These are phyloP conservation scores for Meyerozyma sp. DNA, from an alignment of 1,139 yeast genomes.

Conservation along the genomic window DNA sequence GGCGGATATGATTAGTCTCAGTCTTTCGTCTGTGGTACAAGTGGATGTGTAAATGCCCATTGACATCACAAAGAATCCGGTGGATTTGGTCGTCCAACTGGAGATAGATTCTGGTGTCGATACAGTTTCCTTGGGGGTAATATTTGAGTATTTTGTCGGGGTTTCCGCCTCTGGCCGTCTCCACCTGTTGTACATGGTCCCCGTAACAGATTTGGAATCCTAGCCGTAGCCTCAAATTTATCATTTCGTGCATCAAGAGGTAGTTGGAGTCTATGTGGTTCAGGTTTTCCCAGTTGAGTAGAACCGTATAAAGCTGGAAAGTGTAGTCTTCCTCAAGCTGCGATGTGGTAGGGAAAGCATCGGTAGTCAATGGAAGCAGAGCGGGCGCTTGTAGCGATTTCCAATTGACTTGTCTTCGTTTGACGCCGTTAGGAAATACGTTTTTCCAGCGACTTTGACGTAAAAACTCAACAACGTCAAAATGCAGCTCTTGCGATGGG, in stretches of 20 bases:
- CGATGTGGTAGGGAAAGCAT: slow-evolving; percentile 63
- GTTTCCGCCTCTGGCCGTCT: slow-evolving; percentile 57
- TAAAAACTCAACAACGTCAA: slow-evolving; percentile 30
- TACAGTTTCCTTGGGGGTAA: slow-evolving; percentile 27
- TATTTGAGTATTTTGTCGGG: slow-evolving; percentile 39
- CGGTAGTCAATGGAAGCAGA: slow-evolving; percentile 75
- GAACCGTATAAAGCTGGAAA: slow-evolving; percentile 59
- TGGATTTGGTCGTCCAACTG: slow-evolving; percentile 82
- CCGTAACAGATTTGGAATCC: slow-evolving; percentile 92
- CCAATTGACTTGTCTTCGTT: slow-evolving; percentile 78
- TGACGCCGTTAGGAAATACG: slow-evolving; percentile 69
- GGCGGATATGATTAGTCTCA: slow-evolving; percentile 18
- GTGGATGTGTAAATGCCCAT: slow-evolving; percentile 71
- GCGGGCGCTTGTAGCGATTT: slow-evolving; percentile 91
- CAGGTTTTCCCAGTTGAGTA: slow-evolving; percentile 49
- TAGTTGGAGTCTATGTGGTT: slow-evolving; percentile 49
- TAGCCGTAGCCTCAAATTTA: slow-evolving; percentile 70
- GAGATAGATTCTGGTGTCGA: slow-evolving; percentile 65
- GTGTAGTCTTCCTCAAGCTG: slow-evolving; percentile 64
- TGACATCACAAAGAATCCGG: slow-evolving; percentile 65
- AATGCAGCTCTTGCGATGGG: slow-evolving; percentile 57
- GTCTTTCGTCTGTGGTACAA: slow-evolving; percentile 42
- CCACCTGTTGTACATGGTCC: slow-evolving; percentile 57
- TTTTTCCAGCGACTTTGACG: slow-evolving; percentile 77
- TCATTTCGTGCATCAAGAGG: slow-evolving; percentile 80